Base-by-base conservation (phyloP, 805 yeast genomes). In the Saccharomycopsis fibuligera region DNA sequence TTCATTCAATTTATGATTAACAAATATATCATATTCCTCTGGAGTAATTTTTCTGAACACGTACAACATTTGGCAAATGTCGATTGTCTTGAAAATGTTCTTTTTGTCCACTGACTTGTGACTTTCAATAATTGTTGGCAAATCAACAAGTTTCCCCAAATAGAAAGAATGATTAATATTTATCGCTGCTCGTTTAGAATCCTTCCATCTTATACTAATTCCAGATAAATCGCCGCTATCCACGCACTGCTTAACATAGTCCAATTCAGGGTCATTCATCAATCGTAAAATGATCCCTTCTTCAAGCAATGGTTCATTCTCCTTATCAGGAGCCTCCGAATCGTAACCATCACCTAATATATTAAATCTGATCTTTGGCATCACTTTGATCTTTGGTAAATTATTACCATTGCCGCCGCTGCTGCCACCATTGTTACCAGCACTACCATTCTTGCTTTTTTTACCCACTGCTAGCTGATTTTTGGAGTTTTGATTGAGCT, bases 271-370 rank as follows among this genome's bases (percentile, higher is more conserved):
- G 56, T 77, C 73, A 1, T 70, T 68, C n/a, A 81, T 55, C 67
- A 91, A 80, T 47, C 99, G 72, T 38, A 93, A 63, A 1, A 89
- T 72, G 1, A 93, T 72, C 0, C 93, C 96, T 56, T 87, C 95
- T 60, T 93, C 98, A 6, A 88, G 69, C 53, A 88, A 67, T 1
- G 99, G 98, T 60, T 93, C 97, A 52, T 89, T 96, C 62, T 93
- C 99, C 23, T 87, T 70, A 56, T 91, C 98, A 0, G 96, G 95
- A 17, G 95, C 97, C 59, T 91, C 98, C 2, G 96, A 84, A 61
- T 91, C 99, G 64, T 91, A 91, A 1, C 98, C 98, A 58, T 91
- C 96, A 3, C 96, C 96, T 0, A 95, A 93, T 3, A 83, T 73
- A 57, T 96, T 70, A 9, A 12, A 33, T 12, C 37, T 5, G 17